Base-by-base conservation (phyloP, 208 protist species). In the Crithidia mellificae region DNA sequence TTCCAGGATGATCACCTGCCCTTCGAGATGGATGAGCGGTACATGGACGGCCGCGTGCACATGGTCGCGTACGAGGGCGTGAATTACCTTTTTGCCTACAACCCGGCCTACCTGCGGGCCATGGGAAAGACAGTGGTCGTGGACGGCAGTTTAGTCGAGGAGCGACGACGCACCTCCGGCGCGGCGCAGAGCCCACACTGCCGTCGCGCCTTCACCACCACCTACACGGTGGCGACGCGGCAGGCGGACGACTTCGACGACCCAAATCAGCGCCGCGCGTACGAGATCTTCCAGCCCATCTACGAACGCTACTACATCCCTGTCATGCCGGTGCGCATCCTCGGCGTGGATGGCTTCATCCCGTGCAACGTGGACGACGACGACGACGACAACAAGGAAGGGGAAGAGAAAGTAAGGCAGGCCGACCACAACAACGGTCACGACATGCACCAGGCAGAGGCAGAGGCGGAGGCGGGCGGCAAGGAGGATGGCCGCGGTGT, bases 81-180 rank as follows among this genome's bases (percentile, higher is more conserved):
- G 34, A 67, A 86, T 17, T 86, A 84, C 75, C 32, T 84, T 15
- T 84, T 85, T n/a, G 80, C 80, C 24, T 78, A 79, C 61, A 81
- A 81, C 41, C 34, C 50, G 12, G 52, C 20, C 4, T 68, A 59
- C 29, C 25, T 58, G 6, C 63, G 63, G 29, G 52, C 36, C 12
- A 68, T 68, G 63, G 63, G 63, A 0, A 68, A 57, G 41, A 68
- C 63, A 29, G 63, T 59, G 17, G 52, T 34, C 14, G 50, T 68
- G 17, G 63, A 68, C 41, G 63, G 52, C 51, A 68, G 63, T 29
- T 24, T 51, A 0, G 41, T 52, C 0, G 51, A 58, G 41, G 52
- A 51, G 52, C 63, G 63, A 7, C 36, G 52, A 1, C 51, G 39
- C 5, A 25, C 12, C 8, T 50, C 38, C 2, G 34, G 49, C 6